Conservation (phyloP, 257 asterid genomes). For the Nicotiana benthamiana region DNA sequence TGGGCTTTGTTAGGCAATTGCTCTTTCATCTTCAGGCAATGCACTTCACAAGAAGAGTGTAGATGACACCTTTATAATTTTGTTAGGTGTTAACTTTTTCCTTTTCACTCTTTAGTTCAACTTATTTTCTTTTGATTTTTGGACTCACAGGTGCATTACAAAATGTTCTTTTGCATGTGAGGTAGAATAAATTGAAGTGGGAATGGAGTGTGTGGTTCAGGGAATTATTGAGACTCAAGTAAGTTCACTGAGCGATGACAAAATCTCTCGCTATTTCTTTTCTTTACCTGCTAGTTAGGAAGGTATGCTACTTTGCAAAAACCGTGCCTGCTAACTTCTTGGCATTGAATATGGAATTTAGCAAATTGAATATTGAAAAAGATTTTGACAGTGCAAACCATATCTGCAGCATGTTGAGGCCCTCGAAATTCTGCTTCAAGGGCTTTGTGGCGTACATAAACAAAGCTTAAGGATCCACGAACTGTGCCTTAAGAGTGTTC, state of each 20-base stretch:
- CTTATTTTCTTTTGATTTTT: not conserved
- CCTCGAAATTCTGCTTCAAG: slow-evolving; percentile 89
- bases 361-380: not conserved
- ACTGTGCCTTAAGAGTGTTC: slow-evolving; percentile 74
- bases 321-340: not conserved
- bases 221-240: slow-evolving; percentile 93
- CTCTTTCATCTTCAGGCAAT: not conserved
- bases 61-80: not conserved
- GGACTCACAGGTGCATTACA: not conserved
- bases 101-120: not conserved
- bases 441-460: slow-evolving; percentile 78
- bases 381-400: slow-evolving; percentile 10
- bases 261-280: too few species aligned
- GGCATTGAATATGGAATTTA: not conserved
- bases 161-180: not conserved
- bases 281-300: too few species aligned
- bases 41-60: not conserved
- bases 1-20: not conserved
- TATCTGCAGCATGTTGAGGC: slow-evolving; percentile 86
- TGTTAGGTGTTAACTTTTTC: not conserved
- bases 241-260: slow-evolving; percentile 15
- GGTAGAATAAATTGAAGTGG: not conserved
- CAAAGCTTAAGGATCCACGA: slow-evolving; percentile 80
- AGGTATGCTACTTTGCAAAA: not conserved
- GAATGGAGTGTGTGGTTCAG: slow-evolving; percentile 93